Percentiles rank a stretch among this genome's conserved stretches.
These are phyloP conservation scores for Symbiotaphrina buchneri DNA, from an alignment of 495 filamentous ascomycete genomes.

Conservation along the genomic window DNA sequence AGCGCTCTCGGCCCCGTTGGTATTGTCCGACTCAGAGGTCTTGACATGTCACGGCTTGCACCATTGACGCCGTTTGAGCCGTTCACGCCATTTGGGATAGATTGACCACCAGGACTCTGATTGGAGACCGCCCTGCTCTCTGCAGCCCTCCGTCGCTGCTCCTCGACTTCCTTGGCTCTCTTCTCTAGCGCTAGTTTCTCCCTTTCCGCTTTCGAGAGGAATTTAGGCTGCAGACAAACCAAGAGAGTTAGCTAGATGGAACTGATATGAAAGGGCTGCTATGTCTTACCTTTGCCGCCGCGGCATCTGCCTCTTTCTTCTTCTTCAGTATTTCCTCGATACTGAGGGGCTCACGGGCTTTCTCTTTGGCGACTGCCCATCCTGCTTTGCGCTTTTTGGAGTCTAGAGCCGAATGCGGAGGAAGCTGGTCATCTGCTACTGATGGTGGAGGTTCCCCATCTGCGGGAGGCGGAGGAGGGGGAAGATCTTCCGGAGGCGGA, in stretches of 20 bases:
- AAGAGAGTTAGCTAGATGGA: slow-evolving; percentile 6
- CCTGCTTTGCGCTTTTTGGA: slow-evolving; percentile 31
- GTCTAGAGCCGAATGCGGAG: slow-evolving; percentile 26
- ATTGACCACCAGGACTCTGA: not conserved
- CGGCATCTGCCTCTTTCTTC: slow-evolving; percentile 60
- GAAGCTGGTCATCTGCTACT: slow-evolving; percentile 19
- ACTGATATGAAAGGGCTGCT: not conserved
- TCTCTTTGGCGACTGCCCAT: slow-evolving; percentile 21
- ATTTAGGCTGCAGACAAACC: slow-evolving; percentile 48
- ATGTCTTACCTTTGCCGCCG: slow-evolving; percentile 39
- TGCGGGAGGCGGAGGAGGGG: slow-evolving; percentile 34
- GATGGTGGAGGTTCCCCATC: too few relatives aligned
- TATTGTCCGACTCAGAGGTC: too few relatives aligned
- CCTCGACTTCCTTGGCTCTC: slow-evolving; percentile 62
- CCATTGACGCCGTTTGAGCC: slow-evolving; percentile 8
- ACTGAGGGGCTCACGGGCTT: slow-evolving; percentile 32
- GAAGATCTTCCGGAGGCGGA: slow-evolving; percentile 19
- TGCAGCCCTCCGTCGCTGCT: slow-evolving; percentile 31
- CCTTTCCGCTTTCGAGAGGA: slow-evolving; percentile 72
- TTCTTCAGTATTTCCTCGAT: slow-evolving; percentile 59
- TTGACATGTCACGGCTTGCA: slow-evolving; percentile 8
- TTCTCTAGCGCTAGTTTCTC: slow-evolving; percentile 76
- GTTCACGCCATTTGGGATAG: not conserved
- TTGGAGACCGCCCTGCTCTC: slow-evolving; percentile 11
- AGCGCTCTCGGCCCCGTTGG: slow-evolving; percentile 69